A percentile compares a stretch with the other conserved stretches of the same genome.
phyloP scores from a whole-genome alignment of 257 asterid species.

The Catharanthus roseus region DNA sequence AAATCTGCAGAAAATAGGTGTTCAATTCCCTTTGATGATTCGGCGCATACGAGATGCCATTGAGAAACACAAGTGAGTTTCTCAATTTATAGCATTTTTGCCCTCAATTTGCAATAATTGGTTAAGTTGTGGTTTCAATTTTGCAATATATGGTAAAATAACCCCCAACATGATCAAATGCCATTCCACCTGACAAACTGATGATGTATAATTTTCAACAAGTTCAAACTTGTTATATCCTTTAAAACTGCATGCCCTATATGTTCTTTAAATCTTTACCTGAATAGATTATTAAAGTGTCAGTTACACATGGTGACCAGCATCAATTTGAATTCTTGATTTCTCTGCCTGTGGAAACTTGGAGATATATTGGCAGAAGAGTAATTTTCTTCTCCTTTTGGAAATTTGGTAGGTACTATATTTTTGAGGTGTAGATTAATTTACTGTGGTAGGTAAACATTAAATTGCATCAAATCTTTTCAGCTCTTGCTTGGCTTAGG shows the following conservation, averaged over 20 bases:
- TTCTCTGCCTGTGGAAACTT: not conserved
- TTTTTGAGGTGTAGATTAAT: not conserved
- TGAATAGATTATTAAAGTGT: not conserved
- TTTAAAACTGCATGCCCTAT: not conserved
- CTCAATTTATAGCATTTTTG: constrained; percentile 3
- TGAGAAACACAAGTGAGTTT: constrained; percentile 67
- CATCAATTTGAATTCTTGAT: not conserved
- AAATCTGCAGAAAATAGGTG: constrained; percentile 46
- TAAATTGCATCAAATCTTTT: not conserved
- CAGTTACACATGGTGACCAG: not conserved
- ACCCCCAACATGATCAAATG: not conserved
- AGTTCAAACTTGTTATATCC: too few relatives aligned
- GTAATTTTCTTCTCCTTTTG: not conserved
- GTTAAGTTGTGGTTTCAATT: not conserved
- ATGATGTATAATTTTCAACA: too few relatives aligned
- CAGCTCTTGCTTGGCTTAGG: not conserved
- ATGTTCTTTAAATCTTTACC: not conserved
- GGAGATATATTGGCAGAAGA: not conserved
- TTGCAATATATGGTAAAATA: not conserved
- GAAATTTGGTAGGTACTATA: not conserved
- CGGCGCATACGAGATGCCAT: constrained; percentile 49
- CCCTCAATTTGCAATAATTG: not conserved
- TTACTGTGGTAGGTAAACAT: too few relatives aligned
- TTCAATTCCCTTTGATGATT: constrained; percentile 50
- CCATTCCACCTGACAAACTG: not conserved